Conservation (phyloP, 257 asterid species). For the Linaria vulgaris region DNA sequence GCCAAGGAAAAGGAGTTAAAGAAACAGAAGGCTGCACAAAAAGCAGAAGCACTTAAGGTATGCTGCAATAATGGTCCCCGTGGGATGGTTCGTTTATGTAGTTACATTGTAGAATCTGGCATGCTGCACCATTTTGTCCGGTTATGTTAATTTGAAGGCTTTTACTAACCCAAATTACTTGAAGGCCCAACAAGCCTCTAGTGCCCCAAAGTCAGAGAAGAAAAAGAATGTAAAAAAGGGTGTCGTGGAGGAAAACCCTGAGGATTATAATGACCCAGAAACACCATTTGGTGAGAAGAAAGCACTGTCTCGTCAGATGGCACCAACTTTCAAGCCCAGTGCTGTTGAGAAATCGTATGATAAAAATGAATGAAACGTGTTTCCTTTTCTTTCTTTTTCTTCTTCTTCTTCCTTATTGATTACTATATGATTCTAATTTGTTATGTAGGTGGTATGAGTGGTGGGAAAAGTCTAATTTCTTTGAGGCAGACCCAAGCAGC, state of each 20-base stretch:
- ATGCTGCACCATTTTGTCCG: constrained; percentile 24
- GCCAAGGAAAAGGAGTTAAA: constrained; percentile 89
- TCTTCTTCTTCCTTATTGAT: not conserved
- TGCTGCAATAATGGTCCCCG: not conserved
- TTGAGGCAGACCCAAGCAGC: constrained; percentile 80
- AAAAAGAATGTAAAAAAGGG: constrained; percentile 70
- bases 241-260: constrained; percentile 64
- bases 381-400: constrained; percentile 1
- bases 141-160: not conserved
- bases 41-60: constrained; percentile 71
- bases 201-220: constrained; percentile 61
- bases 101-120: not conserved
- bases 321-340: constrained; percentile 71
- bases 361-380: constrained; percentile 1
- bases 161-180: constrained; percentile 1
- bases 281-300: constrained; percentile 81
- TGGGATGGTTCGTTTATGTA: not conserved
- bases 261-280: constrained; percentile 78
- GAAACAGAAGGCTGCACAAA: constrained; percentile 82
- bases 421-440: constrained; percentile 7
- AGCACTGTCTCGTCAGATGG: constrained; percentile 74
- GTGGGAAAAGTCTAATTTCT: constrained; percentile 93
- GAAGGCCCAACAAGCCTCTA: constrained; percentile 65
- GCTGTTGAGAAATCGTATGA: constrained; percentile 86
- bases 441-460: constrained; percentile 85